Conservation (phyloP, 305 asterid species). For the Fraxinus velutina region DNA sequence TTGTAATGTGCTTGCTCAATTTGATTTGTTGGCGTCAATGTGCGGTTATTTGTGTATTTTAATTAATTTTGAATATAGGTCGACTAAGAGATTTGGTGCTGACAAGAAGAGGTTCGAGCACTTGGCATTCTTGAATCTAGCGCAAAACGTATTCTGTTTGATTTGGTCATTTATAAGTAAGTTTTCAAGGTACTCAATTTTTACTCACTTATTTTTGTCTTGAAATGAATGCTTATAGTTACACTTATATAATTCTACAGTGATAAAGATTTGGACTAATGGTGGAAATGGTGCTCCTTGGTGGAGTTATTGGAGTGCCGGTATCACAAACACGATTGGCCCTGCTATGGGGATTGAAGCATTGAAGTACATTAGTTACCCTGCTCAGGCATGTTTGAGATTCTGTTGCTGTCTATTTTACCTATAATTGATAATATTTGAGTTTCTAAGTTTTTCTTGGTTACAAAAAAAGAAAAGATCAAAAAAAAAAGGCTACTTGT, state of each 20-base stretch:
- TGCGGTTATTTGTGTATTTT: not conserved
- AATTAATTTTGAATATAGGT: slow-evolving; percentile 41
- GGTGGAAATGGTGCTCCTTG: slow-evolving; percentile 84
- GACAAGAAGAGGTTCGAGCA: slow-evolving; percentile 94
- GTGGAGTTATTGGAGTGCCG: slow-evolving; percentile 99
- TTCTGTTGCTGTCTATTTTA: not conserved
- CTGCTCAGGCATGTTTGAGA: slow-evolving; percentile 68
- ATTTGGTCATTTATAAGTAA: slow-evolving; percentile 89
- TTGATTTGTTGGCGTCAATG: slow-evolving; percentile 3
- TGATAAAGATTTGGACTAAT: slow-evolving; percentile 83
- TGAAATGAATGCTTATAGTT: not conserved
- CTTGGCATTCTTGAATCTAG: slow-evolving; percentile 87
- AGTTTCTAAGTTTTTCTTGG: not conserved
- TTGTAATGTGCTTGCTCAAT: not conserved
- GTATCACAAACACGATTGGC: slow-evolving; percentile 89
- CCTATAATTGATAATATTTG: not conserved
- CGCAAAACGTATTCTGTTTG: slow-evolving; percentile 82
- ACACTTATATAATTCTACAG: slow-evolving; percentile 33
- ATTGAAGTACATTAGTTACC: slow-evolving; percentile 91
- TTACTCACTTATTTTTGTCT: not conserved
- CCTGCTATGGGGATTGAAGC: slow-evolving; percentile 99
- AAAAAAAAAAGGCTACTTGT: not conserved
- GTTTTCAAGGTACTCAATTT: slow-evolving; percentile 20
- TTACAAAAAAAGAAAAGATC: not conserved
- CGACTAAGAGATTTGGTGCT: slow-evolving; percentile 81